phyloP scores from a whole-genome alignment of 2,329 filamentous ascomycete genomes.

The Colletotrichum navitas region DNA sequence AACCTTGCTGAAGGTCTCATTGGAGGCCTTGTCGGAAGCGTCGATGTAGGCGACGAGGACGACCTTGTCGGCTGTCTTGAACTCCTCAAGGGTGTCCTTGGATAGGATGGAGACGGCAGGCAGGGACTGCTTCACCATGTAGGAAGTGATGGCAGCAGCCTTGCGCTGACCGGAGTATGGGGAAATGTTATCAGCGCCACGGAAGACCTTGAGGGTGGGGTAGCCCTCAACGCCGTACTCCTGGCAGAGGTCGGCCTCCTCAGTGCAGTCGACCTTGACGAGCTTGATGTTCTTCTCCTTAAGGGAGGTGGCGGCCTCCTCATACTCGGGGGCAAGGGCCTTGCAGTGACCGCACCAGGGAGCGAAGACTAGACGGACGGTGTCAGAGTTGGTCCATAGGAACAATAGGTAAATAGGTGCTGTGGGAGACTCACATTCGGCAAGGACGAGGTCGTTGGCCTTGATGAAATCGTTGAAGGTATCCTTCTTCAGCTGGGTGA shows the following conservation, averaged over 20 bases:
- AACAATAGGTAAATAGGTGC: background rate
- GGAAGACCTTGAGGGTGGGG: conserved; percentile 99
- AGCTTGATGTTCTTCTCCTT: conserved; percentile 91
- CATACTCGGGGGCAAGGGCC: conserved; percentile 93
- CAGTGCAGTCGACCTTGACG: conserved; percentile 94
- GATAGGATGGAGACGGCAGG: conserved; percentile 89
- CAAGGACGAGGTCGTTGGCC: conserved; percentile 88
- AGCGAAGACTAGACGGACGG: conserved; percentile 77
- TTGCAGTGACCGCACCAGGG: conserved; percentile 99
- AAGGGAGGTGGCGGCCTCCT: conserved; percentile 84
- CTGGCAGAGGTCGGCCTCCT: conserved; percentile 92
- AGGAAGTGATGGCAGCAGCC: conserved; percentile 80
- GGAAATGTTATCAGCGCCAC: conserved; percentile 82
- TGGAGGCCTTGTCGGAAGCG: conserved; percentile 84
- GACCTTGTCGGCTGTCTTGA: conserved; percentile 98
- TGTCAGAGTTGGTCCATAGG: conserved; percentile 52
- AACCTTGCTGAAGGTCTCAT: conserved; percentile 82
- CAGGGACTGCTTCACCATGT: conserved; percentile 98
- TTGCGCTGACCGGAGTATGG: conserved; percentile 93
- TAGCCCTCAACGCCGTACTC: conserved; percentile 94
- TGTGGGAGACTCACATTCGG: conserved; percentile 80
- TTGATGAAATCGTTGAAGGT: conserved; percentile 90
- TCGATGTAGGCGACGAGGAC: conserved; percentile 92
- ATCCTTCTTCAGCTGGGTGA: conserved; percentile 85
- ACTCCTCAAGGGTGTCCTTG: conserved; percentile 88